phyloP scores from a whole-genome alignment of 208 protist genomes.

The Leishmania aethiopica region DNA sequence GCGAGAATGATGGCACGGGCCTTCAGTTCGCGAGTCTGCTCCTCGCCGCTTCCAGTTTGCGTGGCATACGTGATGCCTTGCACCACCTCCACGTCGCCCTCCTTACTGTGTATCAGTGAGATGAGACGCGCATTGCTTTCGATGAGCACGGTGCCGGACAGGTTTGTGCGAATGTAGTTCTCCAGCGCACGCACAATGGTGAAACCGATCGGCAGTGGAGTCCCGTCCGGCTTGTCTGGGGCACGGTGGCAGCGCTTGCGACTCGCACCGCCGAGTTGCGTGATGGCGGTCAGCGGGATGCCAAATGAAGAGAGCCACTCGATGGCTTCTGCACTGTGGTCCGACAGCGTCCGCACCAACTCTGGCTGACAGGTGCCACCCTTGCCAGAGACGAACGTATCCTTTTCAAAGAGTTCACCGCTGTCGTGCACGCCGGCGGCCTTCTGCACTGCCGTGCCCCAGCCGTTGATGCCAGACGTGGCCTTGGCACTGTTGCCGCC shows the following conservation, averaged over 20 bases:
- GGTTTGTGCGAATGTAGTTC: conserved; percentile 70
- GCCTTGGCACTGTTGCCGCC: conserved; percentile 97
- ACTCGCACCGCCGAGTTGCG: conserved; percentile 91
- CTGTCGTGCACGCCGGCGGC: conserved; percentile 55
- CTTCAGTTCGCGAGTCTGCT: conserved; percentile 33
- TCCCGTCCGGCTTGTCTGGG: conserved; percentile 71
- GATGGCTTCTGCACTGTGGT: conserved; percentile 68
- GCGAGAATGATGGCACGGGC: conserved; percentile 86
- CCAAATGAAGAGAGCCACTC: conserved; percentile 83
- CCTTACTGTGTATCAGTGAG: conserved; percentile 39
- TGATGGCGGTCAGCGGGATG: conserved; percentile 81
- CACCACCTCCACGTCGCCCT: conserved; percentile 31
- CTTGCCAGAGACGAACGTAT: conserved; percentile 71
- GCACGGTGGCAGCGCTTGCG: conserved; percentile 88
- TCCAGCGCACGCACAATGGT: conserved; percentile 90
- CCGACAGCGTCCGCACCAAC: conserved; percentile 85
- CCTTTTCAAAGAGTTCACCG: conserved; percentile 76
- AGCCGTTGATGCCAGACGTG: conserved; percentile 96
- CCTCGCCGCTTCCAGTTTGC: conserved; percentile 16
- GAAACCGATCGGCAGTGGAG: conserved; percentile 88
- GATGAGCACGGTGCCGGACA: conserved; percentile 59
- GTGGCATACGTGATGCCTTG: conserved; percentile 41
- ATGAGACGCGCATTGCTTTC: conserved; percentile 53
- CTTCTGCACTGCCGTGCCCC: conserved; percentile 85
- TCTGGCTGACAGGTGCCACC: conserved; percentile 67